Percentiles rank a stretch among this genome's conserved stretches.
Evolutionary conservation across 2,329 filamentous ascomycete genomes (phyloP).

Genomic region (Colletotrichum sp.): DNA sequence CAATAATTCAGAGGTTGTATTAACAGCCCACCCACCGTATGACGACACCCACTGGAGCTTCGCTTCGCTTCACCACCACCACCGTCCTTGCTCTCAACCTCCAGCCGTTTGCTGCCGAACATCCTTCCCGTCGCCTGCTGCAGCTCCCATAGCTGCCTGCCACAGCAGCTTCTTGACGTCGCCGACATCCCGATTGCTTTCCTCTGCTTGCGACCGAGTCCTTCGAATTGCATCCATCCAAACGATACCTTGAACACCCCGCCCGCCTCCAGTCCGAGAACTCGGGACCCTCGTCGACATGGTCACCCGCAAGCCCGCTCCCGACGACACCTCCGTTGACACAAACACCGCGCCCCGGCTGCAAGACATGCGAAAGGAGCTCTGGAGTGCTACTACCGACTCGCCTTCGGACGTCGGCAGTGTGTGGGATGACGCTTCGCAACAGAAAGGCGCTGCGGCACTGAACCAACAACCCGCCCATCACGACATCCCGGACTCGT

Average conservation of each 20-base stretch:
- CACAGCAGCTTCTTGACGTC: not conserved
- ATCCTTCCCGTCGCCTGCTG: not conserved
- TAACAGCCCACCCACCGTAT: constrained; percentile 11
- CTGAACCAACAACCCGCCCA: not conserved
- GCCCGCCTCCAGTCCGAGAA: constrained; percentile 2
- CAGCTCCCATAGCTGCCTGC: not conserved
- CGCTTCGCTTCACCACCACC: not conserved
- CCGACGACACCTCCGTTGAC: constrained; percentile 30
- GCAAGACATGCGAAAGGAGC: constrained; percentile 32
- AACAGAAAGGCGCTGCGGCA: constrained; percentile 3
- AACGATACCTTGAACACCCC: not conserved
- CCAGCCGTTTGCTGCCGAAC: not conserved
- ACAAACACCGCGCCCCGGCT: constrained; percentile 26
- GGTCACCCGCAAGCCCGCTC: constrained; percentile 45
- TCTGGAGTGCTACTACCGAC: constrained; percentile 33
- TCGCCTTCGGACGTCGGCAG: constrained; percentile 31
- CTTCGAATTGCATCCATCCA: not conserved
- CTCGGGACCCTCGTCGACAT: constrained; percentile 31
- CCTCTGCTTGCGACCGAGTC: not conserved
- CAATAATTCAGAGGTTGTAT: not conserved
- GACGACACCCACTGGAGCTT: constrained; percentile 17
- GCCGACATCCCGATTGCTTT: not conserved
- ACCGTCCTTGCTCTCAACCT: not conserved
- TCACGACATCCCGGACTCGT: constrained; percentile 31
- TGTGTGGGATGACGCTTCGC: constrained; percentile 27